Evolutionary conservation across 352 stramenopile species (phyloP), one percentile per base, ranked within the genome.

Genomic region (Phytophthora cryptogea): DNA sequence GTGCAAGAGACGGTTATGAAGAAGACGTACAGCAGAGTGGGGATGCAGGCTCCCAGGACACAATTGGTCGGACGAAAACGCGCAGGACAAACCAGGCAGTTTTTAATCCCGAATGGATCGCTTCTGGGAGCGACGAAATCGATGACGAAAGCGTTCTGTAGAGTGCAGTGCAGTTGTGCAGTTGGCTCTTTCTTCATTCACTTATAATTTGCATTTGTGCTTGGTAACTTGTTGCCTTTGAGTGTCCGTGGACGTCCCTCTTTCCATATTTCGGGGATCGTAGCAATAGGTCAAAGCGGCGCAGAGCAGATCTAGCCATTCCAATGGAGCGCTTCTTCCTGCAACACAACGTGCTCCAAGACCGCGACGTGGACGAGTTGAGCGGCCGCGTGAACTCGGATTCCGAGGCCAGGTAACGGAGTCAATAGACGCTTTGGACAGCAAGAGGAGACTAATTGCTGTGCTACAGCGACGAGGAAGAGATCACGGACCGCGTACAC

Each of bases 281-380:
- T 23, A 48, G 41, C 13, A 6, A 39, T 13, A 5, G 6, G 4
- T 11, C 27, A 60, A 66, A 60, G 42, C 36, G 54, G 59, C 46
- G 36, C 30, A 41, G 17, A 65, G 8, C 42, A 33, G 20, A 64
- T 36, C 5, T 45, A 3, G 32, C n/a, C 23, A 23, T 23, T 23
- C 86, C 37, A 9, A 94, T 92, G 83, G 85, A 94, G 59, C 75
- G 70, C 60, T 94, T 94, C 68, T 92, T 92, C 65, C 54, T 88
- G 26, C 74, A 90, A 57, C 83, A 94, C 59, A 77, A 74, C 58
- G 80, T 90, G 53, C 63, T 83, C 63, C 76, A 78, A n/a, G 80
- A 94, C 63, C 80, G 83, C 50, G 83, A 94, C 32, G 20, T 64
- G 6, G 85, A 92, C 43, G 83, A 94, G 55, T 48, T 94, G 11